These are phyloP conservation scores for Heracleum sosnowskyi DNA, from an alignment of 129 eudicot species.

Conservation along the genomic window DNA sequence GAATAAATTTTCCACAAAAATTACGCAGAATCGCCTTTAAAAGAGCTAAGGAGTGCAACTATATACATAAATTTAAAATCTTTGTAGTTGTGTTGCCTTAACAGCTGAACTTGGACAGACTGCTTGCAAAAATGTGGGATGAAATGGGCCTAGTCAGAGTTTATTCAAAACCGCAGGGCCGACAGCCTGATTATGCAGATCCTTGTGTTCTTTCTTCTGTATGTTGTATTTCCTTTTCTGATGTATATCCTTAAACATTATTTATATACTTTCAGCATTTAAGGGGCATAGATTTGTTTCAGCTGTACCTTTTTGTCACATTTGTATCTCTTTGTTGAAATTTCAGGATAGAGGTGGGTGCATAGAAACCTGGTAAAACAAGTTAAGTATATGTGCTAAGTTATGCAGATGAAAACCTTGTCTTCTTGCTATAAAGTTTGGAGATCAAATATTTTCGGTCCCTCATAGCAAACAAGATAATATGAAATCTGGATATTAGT, in stretches of 20 bases:
- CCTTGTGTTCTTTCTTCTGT: constrained; percentile 95
- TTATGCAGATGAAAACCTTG: background rate
- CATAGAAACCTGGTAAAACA: constrained; percentile 82
- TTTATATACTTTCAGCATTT: background rate
- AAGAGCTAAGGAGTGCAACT: background rate
- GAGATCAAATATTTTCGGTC: background rate
- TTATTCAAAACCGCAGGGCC: constrained; percentile 97
- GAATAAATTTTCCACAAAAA: background rate
- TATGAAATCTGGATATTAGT: background rate
- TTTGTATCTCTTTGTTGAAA: background rate
- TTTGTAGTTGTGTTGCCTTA: constrained; percentile 15
- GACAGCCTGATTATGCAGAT: constrained; percentile 90
- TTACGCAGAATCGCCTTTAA: background rate
- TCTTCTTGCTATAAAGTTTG: background rate
- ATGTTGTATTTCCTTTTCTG: constrained; percentile 25
- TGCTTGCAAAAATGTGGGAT: constrained; percentile 98
- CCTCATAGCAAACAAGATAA: background rate
- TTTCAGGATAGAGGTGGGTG: constrained; percentile 96
- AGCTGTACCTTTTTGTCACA: background rate
- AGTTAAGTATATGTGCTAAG: constrained; percentile 53
- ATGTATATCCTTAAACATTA: background rate
- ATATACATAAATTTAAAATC: background rate
- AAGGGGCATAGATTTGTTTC: background rate
- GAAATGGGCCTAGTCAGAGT: constrained; percentile 98
- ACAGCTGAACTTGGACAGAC: constrained; percentile 96